phyloP scores from a whole-genome alignment of 192 early-diverging fungal species.

The Phycomyces blakesleeanus region DNA sequence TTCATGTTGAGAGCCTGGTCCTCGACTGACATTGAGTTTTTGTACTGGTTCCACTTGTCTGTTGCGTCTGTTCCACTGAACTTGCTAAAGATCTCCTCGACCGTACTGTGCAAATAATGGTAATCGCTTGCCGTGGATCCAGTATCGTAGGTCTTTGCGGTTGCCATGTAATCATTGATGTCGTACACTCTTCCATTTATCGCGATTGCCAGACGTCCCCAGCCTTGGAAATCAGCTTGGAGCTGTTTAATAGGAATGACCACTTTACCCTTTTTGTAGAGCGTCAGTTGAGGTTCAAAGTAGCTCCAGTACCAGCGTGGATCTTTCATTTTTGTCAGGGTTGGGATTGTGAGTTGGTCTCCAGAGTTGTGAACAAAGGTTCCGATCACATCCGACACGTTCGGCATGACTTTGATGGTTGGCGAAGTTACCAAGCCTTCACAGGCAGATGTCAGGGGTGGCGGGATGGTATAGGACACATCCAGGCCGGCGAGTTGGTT shows the following conservation, averaged over 20 bases:
- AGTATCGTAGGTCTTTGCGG: constrained; percentile 37
- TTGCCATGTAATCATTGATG: constrained; percentile 58
- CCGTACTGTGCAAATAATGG: constrained; percentile 37
- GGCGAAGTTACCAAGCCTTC: constrained; percentile 44
- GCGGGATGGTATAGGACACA: constrained; percentile 60
- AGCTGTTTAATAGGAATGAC: constrained; percentile 69
- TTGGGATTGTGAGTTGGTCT: constrained; percentile 11
- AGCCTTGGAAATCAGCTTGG: constrained; percentile 36
- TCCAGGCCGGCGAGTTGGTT: constrained; percentile 56
- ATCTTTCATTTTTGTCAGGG: constrained; percentile 29
- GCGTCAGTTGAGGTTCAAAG: constrained; percentile 43
- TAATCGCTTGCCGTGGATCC: constrained; percentile 33
- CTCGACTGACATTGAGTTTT: constrained; percentile 10
- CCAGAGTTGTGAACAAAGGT: constrained; percentile 33
- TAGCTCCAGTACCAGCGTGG: constrained; percentile 36
- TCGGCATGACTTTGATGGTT: constrained; percentile 29
- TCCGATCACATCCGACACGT: constrained; percentile 6
- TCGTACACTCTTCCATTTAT: constrained; percentile 68
- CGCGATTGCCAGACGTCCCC: constrained; percentile 47
- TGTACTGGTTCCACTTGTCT: constrained; percentile 40
- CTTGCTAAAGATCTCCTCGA: constrained; percentile 43
- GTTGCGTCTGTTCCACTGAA: constrained; percentile 51
- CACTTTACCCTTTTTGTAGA: constrained; percentile 60
- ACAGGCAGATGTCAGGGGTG: constrained; percentile 53
- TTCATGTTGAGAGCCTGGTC: constrained; percentile 39